phyloP scores from a whole-genome alignment of 352 stramenopile genomes.

The Aphanomyces invadans region DNA sequence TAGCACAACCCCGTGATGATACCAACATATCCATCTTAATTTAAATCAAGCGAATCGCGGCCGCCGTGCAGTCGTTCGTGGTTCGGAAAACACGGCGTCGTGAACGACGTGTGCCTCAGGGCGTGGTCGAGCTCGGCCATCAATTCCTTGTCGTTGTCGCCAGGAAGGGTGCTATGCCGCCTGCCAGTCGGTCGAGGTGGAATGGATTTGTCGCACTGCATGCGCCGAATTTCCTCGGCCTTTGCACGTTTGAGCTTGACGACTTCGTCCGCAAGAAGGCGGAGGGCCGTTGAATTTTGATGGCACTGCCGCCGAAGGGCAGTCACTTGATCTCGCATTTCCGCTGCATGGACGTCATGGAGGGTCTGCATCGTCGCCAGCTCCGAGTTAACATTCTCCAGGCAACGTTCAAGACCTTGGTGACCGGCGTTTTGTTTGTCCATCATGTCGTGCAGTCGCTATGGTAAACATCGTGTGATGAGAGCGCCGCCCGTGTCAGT shows the following conservation, averaged over 20 bases:
- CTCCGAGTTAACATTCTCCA: background rate
- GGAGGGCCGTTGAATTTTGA: slow-evolving; percentile 9
- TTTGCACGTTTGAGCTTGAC: slow-evolving; percentile 6
- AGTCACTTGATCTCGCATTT: background rate
- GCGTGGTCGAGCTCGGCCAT: slow-evolving; percentile 1
- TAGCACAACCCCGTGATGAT: no score
- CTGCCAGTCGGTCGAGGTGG: background rate
- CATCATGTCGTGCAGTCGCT: background rate
- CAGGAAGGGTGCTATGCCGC: no score
- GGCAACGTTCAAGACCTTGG: background rate
- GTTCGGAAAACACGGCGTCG: background rate
- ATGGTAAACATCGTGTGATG: background rate
- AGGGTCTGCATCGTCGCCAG: background rate
- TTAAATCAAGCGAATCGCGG: no score
- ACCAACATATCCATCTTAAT: no score
- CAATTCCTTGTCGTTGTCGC: background rate
- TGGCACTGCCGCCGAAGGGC: background rate
- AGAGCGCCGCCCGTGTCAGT: background rate
- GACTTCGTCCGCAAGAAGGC: slow-evolving; percentile 2
- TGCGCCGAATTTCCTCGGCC: background rate
- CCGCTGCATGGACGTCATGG: background rate
- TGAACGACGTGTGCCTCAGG: background rate
- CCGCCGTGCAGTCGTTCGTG: no score
- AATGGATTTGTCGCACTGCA: background rate
- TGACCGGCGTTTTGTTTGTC: background rate